phyloP scores from a whole-genome alignment of 352 stramenopile species.

The Phytophthora pisi region DNA sequence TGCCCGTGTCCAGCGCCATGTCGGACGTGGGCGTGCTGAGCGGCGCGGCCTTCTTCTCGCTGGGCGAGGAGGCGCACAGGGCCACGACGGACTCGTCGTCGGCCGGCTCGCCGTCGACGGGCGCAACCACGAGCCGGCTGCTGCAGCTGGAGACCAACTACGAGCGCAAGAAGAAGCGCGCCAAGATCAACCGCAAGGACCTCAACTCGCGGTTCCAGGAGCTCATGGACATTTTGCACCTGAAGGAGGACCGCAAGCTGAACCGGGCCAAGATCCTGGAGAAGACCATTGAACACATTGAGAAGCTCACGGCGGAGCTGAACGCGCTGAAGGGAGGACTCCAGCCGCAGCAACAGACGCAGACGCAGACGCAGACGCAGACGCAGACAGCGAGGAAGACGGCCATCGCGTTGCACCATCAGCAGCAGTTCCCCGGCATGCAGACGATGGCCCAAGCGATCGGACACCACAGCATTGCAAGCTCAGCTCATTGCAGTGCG shows the following conservation, averaged over 20 bases:
- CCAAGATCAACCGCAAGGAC: constrained; percentile 74
- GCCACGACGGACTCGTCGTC: constrained; percentile 21
- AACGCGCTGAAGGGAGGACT: constrained; percentile 26
- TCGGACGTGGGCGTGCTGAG: constrained; percentile 17
- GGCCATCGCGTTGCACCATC: constrained; percentile 12
- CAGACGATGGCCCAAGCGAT: constrained; percentile 14
- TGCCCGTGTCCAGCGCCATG: constrained; percentile 12
- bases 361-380: background rate
- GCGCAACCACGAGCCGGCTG: constrained; percentile 33
- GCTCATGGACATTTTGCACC: constrained; percentile 64
- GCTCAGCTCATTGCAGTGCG: background rate
- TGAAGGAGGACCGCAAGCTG: constrained; percentile 68
- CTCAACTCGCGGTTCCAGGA: constrained; percentile 71
- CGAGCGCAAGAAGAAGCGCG: constrained; percentile 73
- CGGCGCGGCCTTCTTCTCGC: constrained; percentile 26
- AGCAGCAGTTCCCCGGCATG: constrained; percentile 15
- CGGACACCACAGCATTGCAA: constrained; percentile 6
- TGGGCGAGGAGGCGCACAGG: constrained; percentile 16
- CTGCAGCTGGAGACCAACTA: constrained; percentile 72
- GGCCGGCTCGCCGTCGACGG: constrained; percentile 10
- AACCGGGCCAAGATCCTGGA: constrained; percentile 74
- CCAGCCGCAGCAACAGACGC: too few species aligned
- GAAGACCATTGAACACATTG: constrained; percentile 66
- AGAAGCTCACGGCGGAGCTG: constrained; percentile 54
- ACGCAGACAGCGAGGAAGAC: constrained; percentile 18